Conservation (phyloP, 371 early-diverging fungal genomes). For the Mortierella sp. region DNA sequence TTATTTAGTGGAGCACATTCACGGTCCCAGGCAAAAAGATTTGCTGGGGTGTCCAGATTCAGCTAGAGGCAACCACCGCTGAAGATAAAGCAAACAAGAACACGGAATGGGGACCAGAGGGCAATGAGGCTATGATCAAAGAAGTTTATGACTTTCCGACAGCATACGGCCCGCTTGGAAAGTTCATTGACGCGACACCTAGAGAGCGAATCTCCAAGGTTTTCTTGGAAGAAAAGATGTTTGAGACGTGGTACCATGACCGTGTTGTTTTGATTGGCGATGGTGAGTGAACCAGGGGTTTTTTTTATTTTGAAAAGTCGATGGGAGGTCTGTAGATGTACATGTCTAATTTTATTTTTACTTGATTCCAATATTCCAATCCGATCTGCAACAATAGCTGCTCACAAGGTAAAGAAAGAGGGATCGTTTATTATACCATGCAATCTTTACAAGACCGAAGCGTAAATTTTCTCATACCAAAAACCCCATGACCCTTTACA, state of each 20-base stretch:
- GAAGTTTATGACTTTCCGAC: slow-evolving; percentile 25
- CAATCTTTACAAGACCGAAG: no score
- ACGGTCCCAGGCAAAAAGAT: slow-evolving; percentile 26
- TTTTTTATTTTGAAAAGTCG: not conserved
- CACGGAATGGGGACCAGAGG: slow-evolving; percentile 39
- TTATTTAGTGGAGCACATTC: slow-evolving; percentile 21
- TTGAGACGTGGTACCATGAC: slow-evolving; percentile 29
- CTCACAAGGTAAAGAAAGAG: slow-evolving; percentile 17
- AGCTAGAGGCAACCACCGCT: slow-evolving; percentile 2
- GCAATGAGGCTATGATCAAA: slow-evolving; percentile 31
- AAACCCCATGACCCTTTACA: no score
- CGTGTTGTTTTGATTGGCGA: slow-evolving; percentile 41
- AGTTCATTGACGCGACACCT: slow-evolving; percentile 34
- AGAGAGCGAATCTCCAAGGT: slow-evolving; percentile 30
- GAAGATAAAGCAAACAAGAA: slow-evolving; percentile 27
- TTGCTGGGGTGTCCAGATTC: slow-evolving; percentile 29
- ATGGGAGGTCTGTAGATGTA: no score
- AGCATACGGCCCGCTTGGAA: slow-evolving; percentile 23
- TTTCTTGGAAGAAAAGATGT: slow-evolving; percentile 40
- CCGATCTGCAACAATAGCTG: slow-evolving; percentile 6
- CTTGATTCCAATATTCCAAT: not conserved
- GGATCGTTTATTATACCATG: not conserved
- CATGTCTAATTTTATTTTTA: not conserved
- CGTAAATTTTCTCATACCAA: not conserved
- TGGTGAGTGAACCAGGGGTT: slow-evolving; percentile 9